Evolutionary conservation across 805 yeast genomes (phyloP), one percentile per base, ranked within the genome.

Genomic region (Yamadazyma takamatsuzukensis): DNA sequence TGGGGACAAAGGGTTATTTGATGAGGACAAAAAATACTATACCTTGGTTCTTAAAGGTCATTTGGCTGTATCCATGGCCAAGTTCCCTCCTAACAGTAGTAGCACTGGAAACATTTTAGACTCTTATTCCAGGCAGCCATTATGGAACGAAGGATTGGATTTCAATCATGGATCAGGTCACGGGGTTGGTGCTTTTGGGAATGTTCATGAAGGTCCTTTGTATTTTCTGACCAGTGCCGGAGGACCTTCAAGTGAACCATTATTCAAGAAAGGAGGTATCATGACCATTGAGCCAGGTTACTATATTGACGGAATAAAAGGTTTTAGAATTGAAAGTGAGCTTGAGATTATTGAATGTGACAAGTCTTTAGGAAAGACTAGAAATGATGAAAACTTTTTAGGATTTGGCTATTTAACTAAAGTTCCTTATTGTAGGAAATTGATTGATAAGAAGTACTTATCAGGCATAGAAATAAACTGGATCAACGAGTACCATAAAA

Each of bases 121-220:
- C 52, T 65, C 78, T 0, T 67, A 88, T 32, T 95, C 96, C 0
- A 72, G 98, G 43, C 88, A 82, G 56, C 80, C 76, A 32, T 62
- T 93, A 39, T 84, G 94, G 88, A 66, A 76, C 24, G 69, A 77
- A 32, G 97, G 97, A 0, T 64, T 86, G 30, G 93, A 85, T 54
- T 93, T 84, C 54, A 76, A 80, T 42, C 98, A 93, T 58, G 97
- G 98, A 7, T 87, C 97, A 0, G 96, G 97, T 2, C 98, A 93
- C 58, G 98, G 98, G 4, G 83, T 93, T n/a, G 97, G 96, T 2
- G 72, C 89, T 14, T 90, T 72, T 53, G 76, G 94, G 28, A 82
- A 83, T 54, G 97, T 93, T 12, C 98, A 93, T 55, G 96, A 94
- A 51, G 93, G 94, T 0, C 97, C 97, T 1, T 72, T 90, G 34